A percentile compares a stretch with the other conserved stretches of the same genome.
Evolutionary conservation across 2,329 filamentous ascomycete genomes (phyloP).

Genomic region (Pezicula radicicola): DNA sequence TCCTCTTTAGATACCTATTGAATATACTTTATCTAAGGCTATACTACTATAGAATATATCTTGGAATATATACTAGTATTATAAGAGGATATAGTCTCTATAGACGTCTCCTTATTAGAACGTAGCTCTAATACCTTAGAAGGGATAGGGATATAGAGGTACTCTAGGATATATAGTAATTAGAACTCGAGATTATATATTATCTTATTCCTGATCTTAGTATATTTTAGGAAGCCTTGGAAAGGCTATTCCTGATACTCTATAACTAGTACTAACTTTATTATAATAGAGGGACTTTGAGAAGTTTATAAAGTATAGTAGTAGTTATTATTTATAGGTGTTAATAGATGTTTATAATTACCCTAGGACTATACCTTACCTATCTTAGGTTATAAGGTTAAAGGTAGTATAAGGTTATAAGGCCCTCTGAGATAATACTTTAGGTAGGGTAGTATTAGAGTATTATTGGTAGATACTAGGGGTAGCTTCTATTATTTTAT

Average conservation of each 20-base stretch:
- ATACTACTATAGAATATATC: not conserved
- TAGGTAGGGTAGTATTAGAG: conserved; percentile 4
- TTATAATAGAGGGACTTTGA: not conserved
- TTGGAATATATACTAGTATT: conserved; percentile 1
- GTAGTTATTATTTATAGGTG: not conserved
- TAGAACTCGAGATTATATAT: too few species aligned
- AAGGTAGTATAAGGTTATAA: conserved; percentile 5
- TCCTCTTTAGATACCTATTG: not conserved
- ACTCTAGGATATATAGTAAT: too few species aligned
- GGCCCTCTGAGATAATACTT: not conserved
- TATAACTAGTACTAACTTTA: not conserved
- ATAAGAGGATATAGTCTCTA: not conserved
- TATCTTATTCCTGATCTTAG: not conserved
- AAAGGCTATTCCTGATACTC: conserved; percentile 2
- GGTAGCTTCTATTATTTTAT: conserved; percentile 9
- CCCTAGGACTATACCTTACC: too few species aligned
- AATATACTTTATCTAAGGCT: too few species aligned
- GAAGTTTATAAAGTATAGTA: not conserved
- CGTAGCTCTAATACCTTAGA: not conserved
- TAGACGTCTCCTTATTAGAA: conserved; percentile 1
- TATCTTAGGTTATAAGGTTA: conserved; percentile 6
- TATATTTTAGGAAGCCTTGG: not conserved
- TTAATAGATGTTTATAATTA: too few species aligned
- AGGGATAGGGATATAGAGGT: too few species aligned
- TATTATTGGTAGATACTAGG: conserved; percentile 1